A percentile compares a stretch with the other conserved stretches of the same genome.
Conservation (phyloP, 2,329 filamentous ascomycete species). For the Alternaria infectoria region DNA sequence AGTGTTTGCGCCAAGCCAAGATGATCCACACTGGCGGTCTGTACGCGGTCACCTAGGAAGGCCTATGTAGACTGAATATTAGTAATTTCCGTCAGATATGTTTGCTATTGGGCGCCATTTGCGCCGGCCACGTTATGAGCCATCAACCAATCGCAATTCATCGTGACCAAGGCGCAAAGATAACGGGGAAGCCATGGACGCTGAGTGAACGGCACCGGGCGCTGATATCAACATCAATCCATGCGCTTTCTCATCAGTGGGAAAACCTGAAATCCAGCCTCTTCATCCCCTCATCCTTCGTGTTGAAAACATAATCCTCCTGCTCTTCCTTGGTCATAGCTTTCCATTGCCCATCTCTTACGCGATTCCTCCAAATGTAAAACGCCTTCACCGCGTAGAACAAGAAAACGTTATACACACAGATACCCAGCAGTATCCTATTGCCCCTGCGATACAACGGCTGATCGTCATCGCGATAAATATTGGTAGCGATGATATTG, state of each 20-base stretch:
- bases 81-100: too few relatives aligned
- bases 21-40: too few relatives aligned
- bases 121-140: too few relatives aligned
- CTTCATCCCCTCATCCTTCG: constrained; percentile 39
- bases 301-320: constrained; percentile 34
- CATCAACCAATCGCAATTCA: too few relatives aligned
- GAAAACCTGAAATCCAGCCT: constrained; percentile 41
- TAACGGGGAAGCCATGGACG: too few relatives aligned
- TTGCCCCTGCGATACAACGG: constrained; percentile 55
- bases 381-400: constrained; percentile 49
- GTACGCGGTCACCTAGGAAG: too few relatives aligned
- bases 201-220: too few relatives aligned
- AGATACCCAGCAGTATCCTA: constrained; percentile 41
- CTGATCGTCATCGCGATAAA: constrained; percentile 56
- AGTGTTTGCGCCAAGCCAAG: too few relatives aligned
- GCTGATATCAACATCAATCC: not conserved
- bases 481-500: constrained; percentile 55
- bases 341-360: constrained; percentile 35
- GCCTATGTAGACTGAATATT: too few relatives aligned
- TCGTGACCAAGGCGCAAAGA: too few relatives aligned
- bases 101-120: too few relatives aligned
- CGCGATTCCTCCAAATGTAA: constrained; percentile 52
- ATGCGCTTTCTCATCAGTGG: constrained; percentile 17
- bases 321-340: constrained; percentile 38
- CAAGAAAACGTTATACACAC: constrained; percentile 39